Base-by-base conservation (phyloP, 2,329 filamentous ascomycete genomes). In the Neurospora crassa region DNA sequence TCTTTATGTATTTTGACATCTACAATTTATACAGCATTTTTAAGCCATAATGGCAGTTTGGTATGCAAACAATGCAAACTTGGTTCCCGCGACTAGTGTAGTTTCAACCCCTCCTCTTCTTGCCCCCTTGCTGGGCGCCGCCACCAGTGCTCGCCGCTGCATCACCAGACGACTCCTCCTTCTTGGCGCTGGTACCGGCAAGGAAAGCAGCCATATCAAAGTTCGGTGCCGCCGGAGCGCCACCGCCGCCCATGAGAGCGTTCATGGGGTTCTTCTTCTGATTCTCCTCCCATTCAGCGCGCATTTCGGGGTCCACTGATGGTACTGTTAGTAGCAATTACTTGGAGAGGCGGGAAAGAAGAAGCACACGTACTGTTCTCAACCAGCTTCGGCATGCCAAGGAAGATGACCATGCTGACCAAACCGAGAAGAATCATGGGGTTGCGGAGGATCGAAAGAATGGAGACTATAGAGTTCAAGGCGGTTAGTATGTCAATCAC, bases 361-460 rank as follows among this genome's bases (percentile, higher is more conserved):
- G 53, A 40, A 34, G 70, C 42, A 45, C 34, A 87, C 93, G 74
- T 88, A 97, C 94, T 97, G 79, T 96, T 97, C 69, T 98, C 94
- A 84, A 98, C 90, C 71, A 99, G 81, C 81, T 97, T 96, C 16
- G 96, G 96, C 92, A 98, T 93, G 75, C 94, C 94, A 77, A 98
- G 87, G 74, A 97, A 94, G 75, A 97, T 84, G 5, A 84, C 90
- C 84, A 97, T 89, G 73, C 91, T 93, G 47, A 96, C 89, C 42
- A 97, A 82, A 5, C 91, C 94, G 84, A 99, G 91, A 73, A 99
- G 86, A 74, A 98, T 97, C 94, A 98, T 98, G 3, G 96, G 96
- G 79, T 93, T 97, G 84, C 96, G 96, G 77, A 97, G 85, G 71
- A 97, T 90, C 72, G 88, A 88, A 71, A 97, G 78, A n/a, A 94